Evolutionary conservation across 2,329 filamentous ascomycete genomes (phyloP).

Genomic region (Aspergillus arachidicola): DNA sequence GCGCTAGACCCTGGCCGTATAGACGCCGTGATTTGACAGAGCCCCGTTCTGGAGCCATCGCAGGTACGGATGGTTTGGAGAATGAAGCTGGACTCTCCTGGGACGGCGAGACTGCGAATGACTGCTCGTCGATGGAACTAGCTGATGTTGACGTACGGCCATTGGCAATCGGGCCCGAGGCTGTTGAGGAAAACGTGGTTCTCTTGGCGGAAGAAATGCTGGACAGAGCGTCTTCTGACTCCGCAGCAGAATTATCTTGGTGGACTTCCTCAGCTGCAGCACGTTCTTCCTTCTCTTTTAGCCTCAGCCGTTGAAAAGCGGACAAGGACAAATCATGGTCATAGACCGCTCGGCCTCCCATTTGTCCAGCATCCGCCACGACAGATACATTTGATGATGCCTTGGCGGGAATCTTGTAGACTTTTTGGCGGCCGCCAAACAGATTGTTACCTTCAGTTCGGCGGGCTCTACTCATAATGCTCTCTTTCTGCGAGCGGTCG

Average conservation of each 20-base stretch:
- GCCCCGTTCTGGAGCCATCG: slow-evolving; percentile 60
- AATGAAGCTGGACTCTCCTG: slow-evolving; percentile 28
- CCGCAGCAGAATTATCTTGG: slow-evolving; percentile 41
- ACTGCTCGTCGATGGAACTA: slow-evolving; percentile 81
- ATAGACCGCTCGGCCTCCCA: slow-evolving; percentile 73
- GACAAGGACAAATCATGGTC: slow-evolving; percentile 84
- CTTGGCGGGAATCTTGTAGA: slow-evolving; percentile 77
- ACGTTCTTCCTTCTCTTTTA: slow-evolving; percentile 54
- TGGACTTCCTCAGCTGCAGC: slow-evolving; percentile 44
- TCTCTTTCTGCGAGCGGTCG: slow-evolving; percentile 61
- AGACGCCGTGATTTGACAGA: slow-evolving; percentile 72
- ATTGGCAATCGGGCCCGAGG: slow-evolving; percentile 68
- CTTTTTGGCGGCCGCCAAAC: slow-evolving; percentile 93
- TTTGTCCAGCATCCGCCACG: slow-evolving; percentile 40
- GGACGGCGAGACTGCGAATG: slow-evolving; percentile 30
- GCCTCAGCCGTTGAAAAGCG: slow-evolving; percentile 75
- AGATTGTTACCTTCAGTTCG: slow-evolving; percentile 88
- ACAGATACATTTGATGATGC: slow-evolving; percentile 19
- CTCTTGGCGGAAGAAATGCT: slow-evolving; percentile 72
- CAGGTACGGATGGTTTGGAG: slow-evolving; percentile 31
- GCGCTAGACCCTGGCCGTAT: slow-evolving; percentile 80
- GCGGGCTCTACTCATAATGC: slow-evolving; percentile 81
- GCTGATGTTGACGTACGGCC: slow-evolving; percentile 81
- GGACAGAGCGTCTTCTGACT: slow-evolving; percentile 52
- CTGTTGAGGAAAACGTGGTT: slow-evolving; percentile 82